Conservation (phyloP, 2,329 filamentous ascomycete species). For the Botrytis pseudocinerea region DNA sequence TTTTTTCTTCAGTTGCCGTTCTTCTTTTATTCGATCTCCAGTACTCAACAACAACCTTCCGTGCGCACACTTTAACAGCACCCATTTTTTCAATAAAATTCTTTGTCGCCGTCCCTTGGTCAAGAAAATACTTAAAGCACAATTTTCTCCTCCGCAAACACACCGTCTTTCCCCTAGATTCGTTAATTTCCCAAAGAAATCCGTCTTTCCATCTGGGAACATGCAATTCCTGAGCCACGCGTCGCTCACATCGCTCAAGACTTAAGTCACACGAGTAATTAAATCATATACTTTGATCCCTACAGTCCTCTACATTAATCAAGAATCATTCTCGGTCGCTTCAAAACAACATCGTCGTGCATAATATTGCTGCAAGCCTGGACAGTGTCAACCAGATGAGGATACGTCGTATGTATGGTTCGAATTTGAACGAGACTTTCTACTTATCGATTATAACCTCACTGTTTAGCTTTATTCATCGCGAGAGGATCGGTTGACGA, state of each 20-base stretch:
- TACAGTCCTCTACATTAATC: not conserved
- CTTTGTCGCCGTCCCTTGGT: rapidly evolving
- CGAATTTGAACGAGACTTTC: not conserved
- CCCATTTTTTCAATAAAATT: not conserved
- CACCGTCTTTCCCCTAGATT: not conserved
- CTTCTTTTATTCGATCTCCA: not conserved
- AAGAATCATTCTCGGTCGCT: not conserved
- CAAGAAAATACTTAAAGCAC: not conserved
- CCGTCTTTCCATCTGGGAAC: not conserved
- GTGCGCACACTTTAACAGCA: no score
- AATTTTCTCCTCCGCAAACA: not conserved
- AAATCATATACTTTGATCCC: not conserved
- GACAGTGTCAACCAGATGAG: not conserved
- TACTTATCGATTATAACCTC: not conserved
- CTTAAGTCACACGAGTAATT: not conserved
- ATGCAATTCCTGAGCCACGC: not conserved
- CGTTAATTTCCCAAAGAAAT: not conserved
- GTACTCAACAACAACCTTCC: not conserved
- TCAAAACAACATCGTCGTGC: not conserved
- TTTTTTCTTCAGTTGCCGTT: not conserved
- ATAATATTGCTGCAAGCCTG: not conserved
- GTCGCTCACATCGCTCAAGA: not conserved
- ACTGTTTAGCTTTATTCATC: not conserved
- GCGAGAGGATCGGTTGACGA: not conserved
- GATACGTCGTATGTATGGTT: not conserved